Percentiles rank a stretch among this genome's conserved stretches.
Conservation (phyloP, 2,329 filamentous ascomycete genomes). For the Ceratocystis cacaofunesta region DNA sequence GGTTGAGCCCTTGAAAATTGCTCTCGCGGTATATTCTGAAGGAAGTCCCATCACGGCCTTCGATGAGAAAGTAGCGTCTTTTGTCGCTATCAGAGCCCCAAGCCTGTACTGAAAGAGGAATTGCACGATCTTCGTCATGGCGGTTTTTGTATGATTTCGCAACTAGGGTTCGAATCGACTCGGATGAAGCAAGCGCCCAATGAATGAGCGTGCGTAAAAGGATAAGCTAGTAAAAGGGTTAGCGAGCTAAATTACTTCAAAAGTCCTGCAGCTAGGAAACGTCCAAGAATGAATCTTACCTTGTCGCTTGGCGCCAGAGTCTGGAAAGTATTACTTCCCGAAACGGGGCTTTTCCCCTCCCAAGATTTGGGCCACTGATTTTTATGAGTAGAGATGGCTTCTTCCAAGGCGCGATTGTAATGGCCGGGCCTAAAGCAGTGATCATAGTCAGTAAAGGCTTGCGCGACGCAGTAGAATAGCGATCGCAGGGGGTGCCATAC, state of each 20-base stretch:
- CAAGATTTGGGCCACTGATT: constrained; percentile 78
- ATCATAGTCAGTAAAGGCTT: background rate
- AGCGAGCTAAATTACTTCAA: background rate
- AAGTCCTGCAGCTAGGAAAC: background rate
- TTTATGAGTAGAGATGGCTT: constrained; percentile 73
- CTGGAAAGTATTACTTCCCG: constrained; percentile 65
- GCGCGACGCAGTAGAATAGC: background rate
- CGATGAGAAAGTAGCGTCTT: constrained; percentile 82
- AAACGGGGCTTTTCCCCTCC: constrained; percentile 69
- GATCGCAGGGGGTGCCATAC: constrained; percentile 39
- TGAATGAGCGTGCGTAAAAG: constrained; percentile 70
- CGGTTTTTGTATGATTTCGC: constrained; percentile 79
- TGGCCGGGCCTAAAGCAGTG: constrained; percentile 58
- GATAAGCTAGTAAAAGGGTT: constrained; percentile 45
- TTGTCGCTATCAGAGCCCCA: constrained; percentile 87
- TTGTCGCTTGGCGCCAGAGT: constrained; percentile 68
- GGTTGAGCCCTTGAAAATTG: constrained; percentile 59
- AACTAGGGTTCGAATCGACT: constrained; percentile 64
- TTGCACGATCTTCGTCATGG: constrained; percentile 65
- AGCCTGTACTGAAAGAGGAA: constrained; percentile 74
- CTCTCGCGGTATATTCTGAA: constrained; percentile 92
- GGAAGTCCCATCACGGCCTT: constrained; percentile 83
- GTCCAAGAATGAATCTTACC: constrained; percentile 37
- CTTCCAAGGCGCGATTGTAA: constrained; percentile 83
- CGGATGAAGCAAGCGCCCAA: constrained; percentile 83